Evolutionary conservation across 352 stramenopile genomes (phyloP).

Genomic region (Globisporangium alternatum): DNA sequence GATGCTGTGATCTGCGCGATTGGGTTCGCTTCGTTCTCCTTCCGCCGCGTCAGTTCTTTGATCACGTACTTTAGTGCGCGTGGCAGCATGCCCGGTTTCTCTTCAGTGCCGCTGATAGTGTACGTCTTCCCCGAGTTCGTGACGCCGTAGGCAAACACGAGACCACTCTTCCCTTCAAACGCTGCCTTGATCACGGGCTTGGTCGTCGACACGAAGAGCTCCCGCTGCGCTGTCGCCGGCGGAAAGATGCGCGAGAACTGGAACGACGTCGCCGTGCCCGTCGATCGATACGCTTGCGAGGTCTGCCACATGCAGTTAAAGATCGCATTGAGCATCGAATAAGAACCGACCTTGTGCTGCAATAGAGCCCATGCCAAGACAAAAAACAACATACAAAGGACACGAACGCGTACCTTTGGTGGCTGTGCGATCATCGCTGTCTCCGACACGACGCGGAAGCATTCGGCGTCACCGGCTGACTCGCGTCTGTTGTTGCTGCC

Average conservation of each 20-base stretch:
- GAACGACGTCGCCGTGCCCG: constrained; percentile 71
- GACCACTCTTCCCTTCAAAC: constrained; percentile 77
- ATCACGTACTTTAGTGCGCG: constrained; percentile 73
- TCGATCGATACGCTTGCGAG: constrained; percentile 72
- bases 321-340: background rate
- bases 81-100: constrained; percentile 80
- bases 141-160: constrained; percentile 98
- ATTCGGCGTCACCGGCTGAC: constrained; percentile 28
- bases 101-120: constrained; percentile 92
- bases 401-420: constrained; percentile 31
- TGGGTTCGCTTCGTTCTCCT: constrained; percentile 34
- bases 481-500: background rate
- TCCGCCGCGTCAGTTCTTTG: constrained; percentile 50
- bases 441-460: constrained; percentile 69
- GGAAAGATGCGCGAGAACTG: constrained; percentile 87
- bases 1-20: constrained; percentile 78
- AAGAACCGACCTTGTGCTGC: background rate
- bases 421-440: constrained; percentile 58
- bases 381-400: background rate
- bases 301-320: constrained; percentile 20
- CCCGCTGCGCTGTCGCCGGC: constrained; percentile 70
- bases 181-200: constrained; percentile 89
- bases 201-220: constrained; percentile 91
- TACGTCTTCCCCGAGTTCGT: constrained; percentile 99
- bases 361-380: background rate